phyloP scores from a whole-genome alignment of 257 asterid species.

The Solanum appendiculatum region DNA sequence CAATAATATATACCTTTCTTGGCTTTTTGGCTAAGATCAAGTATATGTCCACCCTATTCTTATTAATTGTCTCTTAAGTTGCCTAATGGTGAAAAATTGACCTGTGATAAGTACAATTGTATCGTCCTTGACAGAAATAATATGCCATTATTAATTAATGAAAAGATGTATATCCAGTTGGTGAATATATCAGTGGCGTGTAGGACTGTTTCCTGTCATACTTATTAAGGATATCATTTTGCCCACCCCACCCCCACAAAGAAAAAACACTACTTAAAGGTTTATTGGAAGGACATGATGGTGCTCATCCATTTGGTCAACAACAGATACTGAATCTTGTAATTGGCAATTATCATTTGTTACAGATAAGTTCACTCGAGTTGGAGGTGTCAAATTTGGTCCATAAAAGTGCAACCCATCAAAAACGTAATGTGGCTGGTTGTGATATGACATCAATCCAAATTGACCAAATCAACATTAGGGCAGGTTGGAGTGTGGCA shows the following conservation, averaged over 20 bases:
- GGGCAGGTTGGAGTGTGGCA: neutral
- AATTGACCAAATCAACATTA: neutral
- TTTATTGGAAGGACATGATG: neutral
- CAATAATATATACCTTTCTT: neutral
- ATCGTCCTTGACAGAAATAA: neutral
- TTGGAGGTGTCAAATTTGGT: neutral
- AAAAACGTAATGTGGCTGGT: neutral
- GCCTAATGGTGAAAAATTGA: neutral
- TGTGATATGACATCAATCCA: neutral
- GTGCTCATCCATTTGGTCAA: neutral
- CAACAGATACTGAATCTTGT: neutral
- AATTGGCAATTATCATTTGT: neutral
- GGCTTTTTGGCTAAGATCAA: neutral
- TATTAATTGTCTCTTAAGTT: neutral
- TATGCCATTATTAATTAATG: neutral
- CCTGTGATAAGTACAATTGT: neutral
- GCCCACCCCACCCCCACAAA: neutral
- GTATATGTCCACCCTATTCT: neutral
- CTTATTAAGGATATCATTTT: neutral
- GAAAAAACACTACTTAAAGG: neutral
- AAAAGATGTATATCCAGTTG: neutral
- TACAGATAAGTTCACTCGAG: neutral
- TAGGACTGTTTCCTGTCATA: neutral
- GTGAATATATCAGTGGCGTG: neutral
- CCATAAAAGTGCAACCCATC: neutral